A percentile compares a stretch with the other conserved stretches of the same genome.
Evolutionary conservation across 257 asterid genomes (phyloP).

Genomic region (Fraxinus pennsylvanica): DNA sequence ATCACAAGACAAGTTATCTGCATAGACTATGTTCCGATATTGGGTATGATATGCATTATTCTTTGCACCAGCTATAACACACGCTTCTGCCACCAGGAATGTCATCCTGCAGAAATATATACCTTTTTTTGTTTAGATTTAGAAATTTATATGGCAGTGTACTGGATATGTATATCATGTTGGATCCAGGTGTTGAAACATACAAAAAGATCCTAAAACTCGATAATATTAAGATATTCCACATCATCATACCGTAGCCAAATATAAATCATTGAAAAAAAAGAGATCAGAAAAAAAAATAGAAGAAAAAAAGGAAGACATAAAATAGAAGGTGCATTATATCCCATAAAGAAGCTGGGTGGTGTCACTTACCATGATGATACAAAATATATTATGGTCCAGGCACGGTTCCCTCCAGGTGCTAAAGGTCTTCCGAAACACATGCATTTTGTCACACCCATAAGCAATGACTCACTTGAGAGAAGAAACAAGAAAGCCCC

Average conservation of each 20-base stretch:
- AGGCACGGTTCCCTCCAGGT: slow-evolving; percentile 88
- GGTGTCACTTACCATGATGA: slow-evolving; percentile 63
- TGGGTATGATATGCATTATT: slow-evolving; percentile 54
- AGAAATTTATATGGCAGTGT: background rate
- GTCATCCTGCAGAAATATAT: slow-evolving; percentile 52
- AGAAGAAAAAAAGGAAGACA: background rate
- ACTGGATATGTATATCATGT: background rate
- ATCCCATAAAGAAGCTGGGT: background rate
- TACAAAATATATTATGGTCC: slow-evolving; percentile 82
- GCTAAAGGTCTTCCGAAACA: slow-evolving; percentile 83
- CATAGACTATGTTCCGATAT: slow-evolving; percentile 39
- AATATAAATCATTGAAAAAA: background rate
- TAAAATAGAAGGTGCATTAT: background rate
- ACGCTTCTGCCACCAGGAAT: slow-evolving; percentile 79
- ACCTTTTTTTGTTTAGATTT: too few species aligned
- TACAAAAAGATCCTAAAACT: background rate
- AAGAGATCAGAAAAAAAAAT: background rate
- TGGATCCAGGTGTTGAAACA: background rate
- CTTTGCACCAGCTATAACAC: slow-evolving; percentile 73
- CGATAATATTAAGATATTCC: too few species aligned
- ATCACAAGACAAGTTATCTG: slow-evolving; percentile 43
- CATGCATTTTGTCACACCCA: slow-evolving; percentile 95
- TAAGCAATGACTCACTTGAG: slow-evolving; percentile 82
- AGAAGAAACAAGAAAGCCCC: slow-evolving; percentile 92
- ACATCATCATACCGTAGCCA: background rate